phyloP scores from a whole-genome alignment of 164 flowering plant species.

The Saururus chinensis region DNA sequence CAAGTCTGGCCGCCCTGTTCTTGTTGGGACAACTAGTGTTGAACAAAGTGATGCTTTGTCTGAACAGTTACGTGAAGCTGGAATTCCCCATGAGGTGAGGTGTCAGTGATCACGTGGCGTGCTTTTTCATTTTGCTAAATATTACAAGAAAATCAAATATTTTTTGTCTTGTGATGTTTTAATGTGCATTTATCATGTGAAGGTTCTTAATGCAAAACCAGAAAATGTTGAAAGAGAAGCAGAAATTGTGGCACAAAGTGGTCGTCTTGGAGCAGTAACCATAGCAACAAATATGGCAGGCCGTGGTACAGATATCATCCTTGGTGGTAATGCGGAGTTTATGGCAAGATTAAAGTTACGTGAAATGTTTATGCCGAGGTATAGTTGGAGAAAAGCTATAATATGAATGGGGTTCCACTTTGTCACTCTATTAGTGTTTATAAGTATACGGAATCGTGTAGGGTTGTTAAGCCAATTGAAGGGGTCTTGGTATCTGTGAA shows the following conservation, averaged over 20 bases:
- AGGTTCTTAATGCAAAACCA: conserved; percentile 99
- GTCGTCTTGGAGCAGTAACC: conserved; percentile 93
- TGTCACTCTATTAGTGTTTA: neutral
- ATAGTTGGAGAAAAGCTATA: neutral
- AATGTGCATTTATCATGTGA: neutral
- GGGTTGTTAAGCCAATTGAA: conserved; percentile 76
- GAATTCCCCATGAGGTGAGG: conserved; percentile 88
- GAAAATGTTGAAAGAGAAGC: conserved; percentile 99
- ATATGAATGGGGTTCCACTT: neutral
- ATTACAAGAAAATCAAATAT: neutral
- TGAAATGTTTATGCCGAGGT: conserved; percentile 99
- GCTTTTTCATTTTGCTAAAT: neutral
- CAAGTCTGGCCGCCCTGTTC: conserved; percentile 95
- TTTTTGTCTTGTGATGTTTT: neutral
- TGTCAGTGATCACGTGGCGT: too few species aligned
- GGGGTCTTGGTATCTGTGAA: conserved; percentile 77
- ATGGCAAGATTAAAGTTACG: conserved; percentile 94
- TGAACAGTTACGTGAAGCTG: conserved; percentile 70
- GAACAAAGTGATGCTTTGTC: conserved; percentile 92
- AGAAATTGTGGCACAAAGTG: conserved; percentile 98
- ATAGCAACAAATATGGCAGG: conserved; percentile 99
- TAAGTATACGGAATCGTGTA: conserved; percentile 19
- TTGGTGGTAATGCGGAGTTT: conserved; percentile 98
- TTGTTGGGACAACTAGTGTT: conserved; percentile 99
- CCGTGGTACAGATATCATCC: conserved; percentile 98